Conservation (phyloP, 352 stramenopile species). For the Pythium oligandrum region DNA sequence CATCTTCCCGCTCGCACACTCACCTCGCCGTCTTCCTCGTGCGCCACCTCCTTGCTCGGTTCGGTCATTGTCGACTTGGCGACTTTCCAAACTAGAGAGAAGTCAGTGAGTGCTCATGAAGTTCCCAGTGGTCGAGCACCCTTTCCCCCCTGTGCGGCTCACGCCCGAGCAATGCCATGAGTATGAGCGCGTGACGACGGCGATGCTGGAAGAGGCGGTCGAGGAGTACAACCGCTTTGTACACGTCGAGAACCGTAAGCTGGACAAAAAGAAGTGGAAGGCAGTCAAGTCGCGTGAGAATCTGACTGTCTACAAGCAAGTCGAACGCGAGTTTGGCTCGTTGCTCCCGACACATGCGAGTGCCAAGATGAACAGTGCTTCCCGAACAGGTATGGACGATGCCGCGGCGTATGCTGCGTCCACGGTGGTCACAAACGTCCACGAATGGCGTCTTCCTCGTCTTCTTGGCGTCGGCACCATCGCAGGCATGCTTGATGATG, state of each 20-base stretch:
- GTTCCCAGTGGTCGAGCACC: constrained; percentile 16
- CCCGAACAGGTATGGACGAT: background rate
- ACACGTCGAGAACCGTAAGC: constrained; percentile 15
- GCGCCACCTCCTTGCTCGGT: too few relatives aligned
- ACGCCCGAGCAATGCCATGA: constrained; percentile 11
- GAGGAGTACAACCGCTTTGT: constrained; percentile 22
- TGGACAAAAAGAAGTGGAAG: constrained; percentile 26
- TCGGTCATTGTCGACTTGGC: too few relatives aligned
- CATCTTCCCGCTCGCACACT: too few relatives aligned
- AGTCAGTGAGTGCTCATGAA: constrained; percentile 9
- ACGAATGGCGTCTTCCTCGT: constrained; percentile 17
- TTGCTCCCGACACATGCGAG: background rate
- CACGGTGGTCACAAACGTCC: constrained; percentile 5
- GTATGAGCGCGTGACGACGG: constrained; percentile 9
- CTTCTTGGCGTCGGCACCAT: constrained; percentile 20
- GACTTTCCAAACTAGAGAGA: too few relatives aligned
- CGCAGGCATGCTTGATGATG: constrained; percentile 20
- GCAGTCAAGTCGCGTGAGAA: constrained; percentile 26
- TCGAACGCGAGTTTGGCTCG: background rate
- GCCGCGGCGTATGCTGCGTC: background rate
- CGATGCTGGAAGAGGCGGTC: constrained; percentile 18
- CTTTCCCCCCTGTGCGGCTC: constrained; percentile 21
- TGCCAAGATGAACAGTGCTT: background rate
- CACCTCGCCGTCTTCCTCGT: too few relatives aligned
- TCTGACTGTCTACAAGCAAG: constrained; percentile 28